Conservation (phyloP, 2,329 filamentous ascomycete species). For the Lachnellula subtilissima region DNA sequence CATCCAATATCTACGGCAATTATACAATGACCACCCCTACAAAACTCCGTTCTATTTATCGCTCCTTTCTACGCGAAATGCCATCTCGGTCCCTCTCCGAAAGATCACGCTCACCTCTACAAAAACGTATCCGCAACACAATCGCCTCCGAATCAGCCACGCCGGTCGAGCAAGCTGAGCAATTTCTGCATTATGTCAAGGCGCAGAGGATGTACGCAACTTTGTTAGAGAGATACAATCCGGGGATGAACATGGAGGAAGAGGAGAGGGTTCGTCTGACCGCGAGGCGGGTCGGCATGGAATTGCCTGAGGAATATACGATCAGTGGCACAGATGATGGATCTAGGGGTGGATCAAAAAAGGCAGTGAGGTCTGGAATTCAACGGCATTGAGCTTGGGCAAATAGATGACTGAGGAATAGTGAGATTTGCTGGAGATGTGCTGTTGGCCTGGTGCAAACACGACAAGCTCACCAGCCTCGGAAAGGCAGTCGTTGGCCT, state of each 20-base stretch:
- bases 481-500: neutral
- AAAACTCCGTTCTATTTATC: slow-evolving; percentile 73
- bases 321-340: neutral
- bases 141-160: slow-evolving; percentile 43
- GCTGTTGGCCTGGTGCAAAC: neutral
- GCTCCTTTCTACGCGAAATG: slow-evolving; percentile 81
- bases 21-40: slow-evolving; percentile 35
- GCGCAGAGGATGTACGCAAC: slow-evolving; percentile 82
- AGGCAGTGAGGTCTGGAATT: neutral
- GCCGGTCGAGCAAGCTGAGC: slow-evolving; percentile 55
- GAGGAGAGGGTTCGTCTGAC: slow-evolving; percentile 80
- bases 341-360: neutral
- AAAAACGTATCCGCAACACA: slow-evolving; percentile 61
- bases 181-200: slow-evolving; percentile 73
- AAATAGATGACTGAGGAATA: neutral
- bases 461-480: neutral
- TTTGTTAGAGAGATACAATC: slow-evolving; percentile 87
- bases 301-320: slow-evolving; percentile 65
- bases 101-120: slow-evolving; percentile 60
- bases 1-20: neutral
- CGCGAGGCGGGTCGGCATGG: slow-evolving; percentile 83
- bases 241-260: slow-evolving; percentile 80
- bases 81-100: slow-evolving; percentile 57
- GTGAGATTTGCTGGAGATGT: neutral
- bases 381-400: neutral